Base-by-base conservation (phyloP, 1,284 basidiomycete species). In the Cutaneotrichosporon cavernicola region DNA sequence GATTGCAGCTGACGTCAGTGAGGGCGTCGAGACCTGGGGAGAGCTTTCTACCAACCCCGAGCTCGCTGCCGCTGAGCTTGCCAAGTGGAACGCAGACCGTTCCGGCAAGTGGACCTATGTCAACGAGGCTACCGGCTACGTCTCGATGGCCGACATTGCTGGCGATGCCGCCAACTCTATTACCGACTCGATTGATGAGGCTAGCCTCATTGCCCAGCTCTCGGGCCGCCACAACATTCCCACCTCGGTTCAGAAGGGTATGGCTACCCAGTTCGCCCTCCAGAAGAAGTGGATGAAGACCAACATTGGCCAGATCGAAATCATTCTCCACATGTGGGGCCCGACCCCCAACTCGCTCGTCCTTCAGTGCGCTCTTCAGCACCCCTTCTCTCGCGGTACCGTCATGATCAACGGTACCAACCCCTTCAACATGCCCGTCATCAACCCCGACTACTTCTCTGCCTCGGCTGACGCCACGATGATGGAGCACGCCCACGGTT, bases 131-230 rank as follows among this genome's bases (percentile, higher is more conserved):
- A 73, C 79, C 38, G 80, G 77, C 18, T 81, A 70, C 72, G 53
- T 65, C 46, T 50, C 67, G 16, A 63, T 75, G 60, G 22, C 68
- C n/a, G 64, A 67, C 51, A 81, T 88, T 16, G 84, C 84, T 69
- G 84, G 85, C 18, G 58, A 34, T 18, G 43, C 26, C 22, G 58
- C 51, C 3, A 43, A 56, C 36, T 14, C 58, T 16, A 49, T 60
- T 16, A 55, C 53, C 21, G 49, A 55, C 26, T 31, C 32, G 36
- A 87, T 91, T 22, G 84, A 87, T 58, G 88, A 92, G 74, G 90
- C 91, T 66, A 69, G 69, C 18, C 18, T 57, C 13, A 87, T 91
- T 18, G 84, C 86, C 53, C 88, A 91, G 75, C 89, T 92, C 68
- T 69, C 72, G 22, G 66, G 65, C 21, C 73, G 73, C 69, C 67